Evolutionary conservation across 108 stramenopile genomes (phyloP).

Genomic region (Nitzschia sp.): DNA sequence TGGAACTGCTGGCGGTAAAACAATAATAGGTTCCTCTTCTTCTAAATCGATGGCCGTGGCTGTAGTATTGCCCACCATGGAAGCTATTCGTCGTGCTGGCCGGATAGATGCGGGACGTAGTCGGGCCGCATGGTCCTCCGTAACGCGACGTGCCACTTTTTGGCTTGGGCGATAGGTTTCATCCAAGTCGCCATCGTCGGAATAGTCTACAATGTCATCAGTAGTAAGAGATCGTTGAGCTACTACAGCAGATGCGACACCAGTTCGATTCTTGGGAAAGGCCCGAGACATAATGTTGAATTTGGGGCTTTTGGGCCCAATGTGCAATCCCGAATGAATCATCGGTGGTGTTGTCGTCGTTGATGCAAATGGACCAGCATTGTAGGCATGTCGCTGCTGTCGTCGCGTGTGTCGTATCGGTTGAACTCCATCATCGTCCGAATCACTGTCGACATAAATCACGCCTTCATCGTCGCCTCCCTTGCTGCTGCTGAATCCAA

Average conservation of each 20-base stretch:
- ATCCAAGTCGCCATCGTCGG: background rate
- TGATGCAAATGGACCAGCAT: too few relatives aligned
- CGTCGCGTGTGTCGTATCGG: background rate
- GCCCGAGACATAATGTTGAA: conserved; percentile 21
- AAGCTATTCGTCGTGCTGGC: background rate
- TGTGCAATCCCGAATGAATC: background rate
- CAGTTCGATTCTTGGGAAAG: conserved; percentile 9
- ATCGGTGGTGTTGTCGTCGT: too few relatives aligned
- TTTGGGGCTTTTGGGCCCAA: background rate
- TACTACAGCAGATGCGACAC: background rate
- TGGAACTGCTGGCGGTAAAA: too few relatives aligned
- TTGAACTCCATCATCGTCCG: background rate
- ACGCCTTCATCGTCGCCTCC: background rate
- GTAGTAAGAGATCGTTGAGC: background rate
- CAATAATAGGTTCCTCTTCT: too few relatives aligned
- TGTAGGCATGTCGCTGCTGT: too few relatives aligned
- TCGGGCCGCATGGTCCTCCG: conserved; percentile 17
- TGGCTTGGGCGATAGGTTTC: background rate
- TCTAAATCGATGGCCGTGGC: background rate
- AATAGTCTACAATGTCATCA: conserved; percentile 10
- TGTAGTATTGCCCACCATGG: background rate
- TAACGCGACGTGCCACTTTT: conserved; percentile 13
- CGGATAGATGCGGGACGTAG: background rate
- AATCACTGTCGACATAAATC: background rate
- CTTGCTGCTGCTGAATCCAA: background rate